Percentiles rank a stretch among this genome's conserved stretches.
phyloP scores from a whole-genome alignment of 495 filamentous ascomycete species.

The Glonium stellatum region DNA sequence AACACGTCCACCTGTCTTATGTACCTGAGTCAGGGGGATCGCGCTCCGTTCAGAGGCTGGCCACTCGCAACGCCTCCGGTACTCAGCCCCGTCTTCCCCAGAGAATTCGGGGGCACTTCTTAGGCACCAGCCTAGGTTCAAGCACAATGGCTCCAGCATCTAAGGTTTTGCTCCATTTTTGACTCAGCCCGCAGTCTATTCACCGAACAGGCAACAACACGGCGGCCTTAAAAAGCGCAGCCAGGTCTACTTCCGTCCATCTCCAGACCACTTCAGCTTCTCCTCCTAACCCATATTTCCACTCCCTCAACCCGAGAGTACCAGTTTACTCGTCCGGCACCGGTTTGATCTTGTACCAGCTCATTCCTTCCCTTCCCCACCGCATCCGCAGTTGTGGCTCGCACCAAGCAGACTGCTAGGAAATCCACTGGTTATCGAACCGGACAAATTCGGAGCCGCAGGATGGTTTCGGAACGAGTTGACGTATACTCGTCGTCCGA shows the following conservation, averaged over 20 bases:
- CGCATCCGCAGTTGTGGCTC: neutral
- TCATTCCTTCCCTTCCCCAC: neutral
- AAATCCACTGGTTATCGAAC: neutral
- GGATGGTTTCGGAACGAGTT: neutral
- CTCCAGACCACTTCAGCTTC: neutral
- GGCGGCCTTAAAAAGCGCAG: neutral
- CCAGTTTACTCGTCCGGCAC: neutral
- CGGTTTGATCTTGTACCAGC: neutral
- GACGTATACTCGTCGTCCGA: slow-evolving; percentile 1
- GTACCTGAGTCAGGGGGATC: neutral
- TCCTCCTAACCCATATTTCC: neutral
- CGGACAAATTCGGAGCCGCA: neutral
- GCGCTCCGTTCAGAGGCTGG: neutral
- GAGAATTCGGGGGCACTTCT: neutral
- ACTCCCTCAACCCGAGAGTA: neutral
- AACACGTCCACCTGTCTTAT: slow-evolving; percentile 1
- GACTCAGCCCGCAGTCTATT: neutral
- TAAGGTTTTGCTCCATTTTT: neutral
- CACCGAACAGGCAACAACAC: slow-evolving; percentile 2
- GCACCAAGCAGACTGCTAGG: neutral
- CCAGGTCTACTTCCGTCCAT: neutral
- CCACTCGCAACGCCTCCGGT: neutral
- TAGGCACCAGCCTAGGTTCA: neutral
- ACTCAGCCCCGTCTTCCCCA: neutral
- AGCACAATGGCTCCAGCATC: neutral